phyloP scores from a whole-genome alignment of 2,329 filamentous ascomycete genomes.

The Diaporthe aspalathi region DNA sequence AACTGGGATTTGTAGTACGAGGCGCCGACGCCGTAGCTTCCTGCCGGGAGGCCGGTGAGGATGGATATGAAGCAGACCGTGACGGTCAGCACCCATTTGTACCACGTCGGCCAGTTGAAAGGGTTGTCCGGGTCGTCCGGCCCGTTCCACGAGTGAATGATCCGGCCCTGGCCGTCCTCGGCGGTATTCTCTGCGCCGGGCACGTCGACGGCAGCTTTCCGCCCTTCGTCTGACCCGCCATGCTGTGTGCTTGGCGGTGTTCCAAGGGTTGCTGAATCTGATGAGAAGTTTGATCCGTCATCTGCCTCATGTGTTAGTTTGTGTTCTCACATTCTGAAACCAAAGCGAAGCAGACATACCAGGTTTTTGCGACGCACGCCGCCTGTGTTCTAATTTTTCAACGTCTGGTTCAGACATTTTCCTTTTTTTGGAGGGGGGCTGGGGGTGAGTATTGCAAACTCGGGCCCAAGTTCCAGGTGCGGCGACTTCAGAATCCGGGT shows the following conservation, averaged over 20 bases:
- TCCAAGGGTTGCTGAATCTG: constrained; percentile 23
- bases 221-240: constrained; percentile 4
- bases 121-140: constrained; percentile 61
- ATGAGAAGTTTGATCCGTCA: background rate
- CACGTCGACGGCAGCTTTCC: background rate
- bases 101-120: constrained; percentile 62
- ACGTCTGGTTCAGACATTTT: constrained; percentile 28
- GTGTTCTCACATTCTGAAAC: background rate
- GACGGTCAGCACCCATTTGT: constrained; percentile 52
- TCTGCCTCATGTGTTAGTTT: constrained; percentile 10
- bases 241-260: background rate
- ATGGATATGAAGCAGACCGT: constrained; percentile 36
- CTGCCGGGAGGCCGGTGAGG: constrained; percentile 32
- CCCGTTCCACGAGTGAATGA: constrained; percentile 60
- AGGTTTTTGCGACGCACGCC: background rate
- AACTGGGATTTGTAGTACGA: constrained; percentile 31
- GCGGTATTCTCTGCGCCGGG: constrained; percentile 30
- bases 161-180: constrained; percentile 51
- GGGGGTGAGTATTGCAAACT: background rate
- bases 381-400: constrained; percentile 30
- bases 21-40: constrained; percentile 33
- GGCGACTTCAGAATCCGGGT: background rate
- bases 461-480: background rate
- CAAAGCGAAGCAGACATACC: constrained; percentile 9
- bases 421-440: no score